These are phyloP conservation scores for Plasmopara viticola DNA, from an alignment of 352 stramenopile species.

Conservation along the genomic window DNA sequence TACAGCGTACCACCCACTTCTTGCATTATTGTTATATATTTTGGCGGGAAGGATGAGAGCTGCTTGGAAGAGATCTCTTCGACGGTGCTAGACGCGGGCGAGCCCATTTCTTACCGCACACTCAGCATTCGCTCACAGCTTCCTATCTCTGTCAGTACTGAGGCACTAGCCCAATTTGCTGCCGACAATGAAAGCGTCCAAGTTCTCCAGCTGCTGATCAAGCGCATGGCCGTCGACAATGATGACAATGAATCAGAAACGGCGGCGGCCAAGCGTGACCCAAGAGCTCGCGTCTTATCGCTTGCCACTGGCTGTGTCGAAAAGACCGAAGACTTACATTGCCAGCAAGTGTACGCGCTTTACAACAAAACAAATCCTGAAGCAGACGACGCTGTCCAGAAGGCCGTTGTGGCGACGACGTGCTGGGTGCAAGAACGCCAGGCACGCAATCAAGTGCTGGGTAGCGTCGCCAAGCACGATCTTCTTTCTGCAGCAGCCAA, in stretches of 20 bases:
- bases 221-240: constrained; percentile 13
- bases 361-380: constrained; percentile 23
- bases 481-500: constrained; percentile 37
- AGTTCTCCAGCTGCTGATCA: constrained; percentile 35
- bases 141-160: constrained; percentile 14
- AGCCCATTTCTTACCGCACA: constrained; percentile 51
- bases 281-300: constrained; percentile 42
- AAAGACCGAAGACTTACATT: constrained; percentile 16
- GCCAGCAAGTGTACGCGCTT: constrained; percentile 49
- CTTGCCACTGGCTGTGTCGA: constrained; percentile 9
- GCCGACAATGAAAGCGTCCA: constrained; percentile 26
- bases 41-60: constrained; percentile 17
- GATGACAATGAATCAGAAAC: constrained; percentile 15
- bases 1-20: too few relatives aligned
- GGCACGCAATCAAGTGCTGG: constrained; percentile 52
- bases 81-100: constrained; percentile 46
- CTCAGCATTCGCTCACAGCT: constrained; percentile 34
- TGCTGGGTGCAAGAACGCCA: constrained; percentile 61
- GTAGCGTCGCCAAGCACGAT: constrained; percentile 27
- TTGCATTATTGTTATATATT: too few relatives aligned
- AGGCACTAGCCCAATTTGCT: constrained; percentile 38
- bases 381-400: constrained; percentile 7
- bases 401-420: constrained; percentile 25
- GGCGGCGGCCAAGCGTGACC: constrained; percentile 25
- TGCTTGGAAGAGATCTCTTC: constrained; percentile 51